Base-by-base conservation (phyloP, 2,329 filamentous ascomycete species). In the Sarocladiaceae sp. region DNA sequence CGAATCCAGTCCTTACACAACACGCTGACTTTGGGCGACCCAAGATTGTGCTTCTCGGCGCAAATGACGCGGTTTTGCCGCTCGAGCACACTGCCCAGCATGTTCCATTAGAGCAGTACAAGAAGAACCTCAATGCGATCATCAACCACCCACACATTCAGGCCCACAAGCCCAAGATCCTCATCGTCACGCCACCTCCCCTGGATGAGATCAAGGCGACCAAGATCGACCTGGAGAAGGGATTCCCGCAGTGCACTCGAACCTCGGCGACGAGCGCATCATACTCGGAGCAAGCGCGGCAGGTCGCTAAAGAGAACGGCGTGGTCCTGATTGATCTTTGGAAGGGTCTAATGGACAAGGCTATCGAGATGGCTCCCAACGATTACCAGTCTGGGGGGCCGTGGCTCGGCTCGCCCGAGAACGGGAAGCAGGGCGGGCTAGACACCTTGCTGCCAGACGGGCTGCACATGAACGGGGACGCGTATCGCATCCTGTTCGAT, bases 171-270 rank as follows among this genome's bases (percentile, higher is more conserved):
- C 81, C 86, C 20, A 80, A 77, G 43, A 82, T 89, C 45, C 71
- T 96, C 34, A 68, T 97, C 5, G 73, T 96, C 39, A 85, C 88
- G 0, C 88, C 91, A 20, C 87, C 90, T 1, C 89, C 89, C 0
- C 64, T 94, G 42, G 85, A 95, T 55, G 83, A 94, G 64, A 82
- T 88, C 59, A 76, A 82, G 48, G 65, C 78, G 29, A 69, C 70
- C 43, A 58, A 58, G 48, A 61, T 72, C 26, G 75, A 78, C 57
- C 56, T 67, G 15, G 64, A 56, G 2, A 62, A 67, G 48, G 76
- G 76, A 9, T 70, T 69, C 50, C 55, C 60, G 6, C 58, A 63
- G 44, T 58, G 57, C 32, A 68, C 61, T 45, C 74, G 69, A 54
- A 67, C 65, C 39, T 68, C 71, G 15, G 67, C 63, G 52, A 69